Base-by-base conservation (phyloP, 163 green algal species). In the Scenedesmus sp. region DNA sequence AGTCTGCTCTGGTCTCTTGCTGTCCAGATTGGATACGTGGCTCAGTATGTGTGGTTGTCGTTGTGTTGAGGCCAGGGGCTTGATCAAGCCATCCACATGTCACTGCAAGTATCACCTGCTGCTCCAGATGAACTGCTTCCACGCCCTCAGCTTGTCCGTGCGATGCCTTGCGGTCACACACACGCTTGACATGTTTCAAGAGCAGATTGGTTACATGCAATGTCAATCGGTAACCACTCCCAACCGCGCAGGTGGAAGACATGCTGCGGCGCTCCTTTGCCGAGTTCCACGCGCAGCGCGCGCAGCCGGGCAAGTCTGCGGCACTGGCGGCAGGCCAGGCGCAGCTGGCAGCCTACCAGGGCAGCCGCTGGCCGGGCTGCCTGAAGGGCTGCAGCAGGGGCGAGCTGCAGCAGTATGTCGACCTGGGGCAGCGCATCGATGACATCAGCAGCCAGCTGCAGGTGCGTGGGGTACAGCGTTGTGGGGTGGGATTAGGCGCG, bases 261-360 rank as follows among this genome's bases (percentile, higher is more conserved):
- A 99, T 99, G 98, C 88, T 99, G 74, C 97, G 97, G 94, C 95
- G 98, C 60, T 98, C 94, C 64, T 99, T 99, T 95, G 97, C 97
- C 0, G 98, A 99, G 96, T 99, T 98, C 93, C 96, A 98, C 62
- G 97, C 98, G 2, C 98, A 99, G 95, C 92, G 94, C 18, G 91
- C 94, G 13, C 93, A 96, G 60, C 98, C 98, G 0, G 94, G 98
- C 91, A 94, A 94, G 77, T 88, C 97, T 90, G 92, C 66, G 55
- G 66, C 89, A 64, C 89, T 97, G 84, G 81, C 92, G 55, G 90
- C 67, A 4, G 70, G 92, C n/a, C 90, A 94, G 70, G 54, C 82
- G 6, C 57, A 90, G n/a, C 94, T 98, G 85, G 90, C 85, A 20
- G 84, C 84, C 34, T 94, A 97, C 90, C 66, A 77, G 23, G 83